Evolutionary conservation across 352 stramenopile species (phyloP).

Genomic region (Phytophthora pseudosyringae): DNA sequence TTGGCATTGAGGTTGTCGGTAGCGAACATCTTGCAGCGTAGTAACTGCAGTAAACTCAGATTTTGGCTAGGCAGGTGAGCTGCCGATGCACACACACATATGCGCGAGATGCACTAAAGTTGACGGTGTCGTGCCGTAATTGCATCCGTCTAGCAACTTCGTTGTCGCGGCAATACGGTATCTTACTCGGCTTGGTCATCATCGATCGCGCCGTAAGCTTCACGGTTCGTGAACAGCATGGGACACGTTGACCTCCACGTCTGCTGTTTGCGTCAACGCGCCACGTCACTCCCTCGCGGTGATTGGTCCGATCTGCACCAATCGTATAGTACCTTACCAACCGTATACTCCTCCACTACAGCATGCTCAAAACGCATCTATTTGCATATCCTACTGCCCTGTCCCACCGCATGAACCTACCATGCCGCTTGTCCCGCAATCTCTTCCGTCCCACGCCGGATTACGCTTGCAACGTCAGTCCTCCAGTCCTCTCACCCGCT

Average conservation of each 20-base stretch:
- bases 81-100: slow-evolving; percentile 1
- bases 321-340: neutral
- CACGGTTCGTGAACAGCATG: slow-evolving; percentile 12
- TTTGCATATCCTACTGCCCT: neutral
- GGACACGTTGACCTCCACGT: slow-evolving; percentile 15
- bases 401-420: neutral
- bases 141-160: too few relatives aligned
- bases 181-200: slow-evolving; percentile 1
- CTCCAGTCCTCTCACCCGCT: slow-evolving; percentile 5
- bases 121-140: neutral
- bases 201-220: neutral
- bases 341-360: neutral
- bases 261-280: slow-evolving; percentile 35
- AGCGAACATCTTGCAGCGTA: slow-evolving; percentile 30
- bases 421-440: slow-evolving; percentile 5
- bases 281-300: slow-evolving; percentile 21
- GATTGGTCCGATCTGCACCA: slow-evolving; percentile 18
- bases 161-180: too few relatives aligned
- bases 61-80: slow-evolving; percentile 12
- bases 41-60: slow-evolving; percentile 7
- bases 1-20: slow-evolving; percentile 51
- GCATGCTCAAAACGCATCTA: neutral
- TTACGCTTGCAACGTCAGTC: slow-evolving; percentile 25
- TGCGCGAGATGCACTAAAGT: neutral
- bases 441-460: slow-evolving; percentile 9